Evolutionary conservation across 495 filamentous ascomycete genomes (phyloP).

Genomic region (Filosporella fistucella): DNA sequence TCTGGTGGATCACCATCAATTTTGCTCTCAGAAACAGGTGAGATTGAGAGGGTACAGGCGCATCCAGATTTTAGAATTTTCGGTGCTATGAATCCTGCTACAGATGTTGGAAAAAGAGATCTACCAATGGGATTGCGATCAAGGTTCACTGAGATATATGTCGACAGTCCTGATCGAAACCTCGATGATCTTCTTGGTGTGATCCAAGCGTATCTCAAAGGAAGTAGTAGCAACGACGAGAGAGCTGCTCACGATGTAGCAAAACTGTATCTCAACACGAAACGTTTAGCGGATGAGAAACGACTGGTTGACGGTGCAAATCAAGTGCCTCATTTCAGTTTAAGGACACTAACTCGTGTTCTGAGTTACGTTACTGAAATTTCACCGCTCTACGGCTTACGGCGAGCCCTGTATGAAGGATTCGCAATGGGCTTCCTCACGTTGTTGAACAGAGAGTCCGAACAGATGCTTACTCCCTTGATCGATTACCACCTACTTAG

Average conservation of each 20-base stretch:
- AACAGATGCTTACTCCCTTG: conserved; percentile 68
- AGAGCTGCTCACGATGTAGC: conserved; percentile 72
- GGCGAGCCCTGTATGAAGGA: conserved; percentile 85
- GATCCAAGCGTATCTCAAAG: conserved; percentile 79
- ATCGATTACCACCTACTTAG: conserved; percentile 78
- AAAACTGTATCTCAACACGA: conserved; percentile 79
- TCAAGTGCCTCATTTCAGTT: conserved; percentile 91
- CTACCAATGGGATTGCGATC: conserved; percentile 79
- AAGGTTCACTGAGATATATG: conserved; percentile 91
- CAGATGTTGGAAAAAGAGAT: conserved; percentile 93
- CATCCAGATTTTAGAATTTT: conserved; percentile 95
- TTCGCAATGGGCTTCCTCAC: conserved; percentile 99
- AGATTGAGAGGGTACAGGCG: conserved; percentile 79
- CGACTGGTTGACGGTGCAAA: conserved; percentile 88
- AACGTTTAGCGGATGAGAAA: conserved; percentile 74
- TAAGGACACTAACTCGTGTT: conserved; percentile 88
- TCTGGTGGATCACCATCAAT: conserved; percentile 68
- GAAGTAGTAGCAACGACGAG: conserved; percentile 57
- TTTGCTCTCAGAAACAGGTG: conserved; percentile 85
- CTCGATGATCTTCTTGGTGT: conserved; percentile 77
- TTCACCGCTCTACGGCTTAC: conserved; percentile 78
- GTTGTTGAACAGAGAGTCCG: conserved; percentile 72
- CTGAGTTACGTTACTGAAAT: conserved; percentile 83
- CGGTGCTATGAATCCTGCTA: conserved; percentile 98
- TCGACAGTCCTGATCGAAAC: conserved; percentile 81